Evolutionary conservation across 257 asterid species (phyloP).

Genomic region (Echites panduratus): DNA sequence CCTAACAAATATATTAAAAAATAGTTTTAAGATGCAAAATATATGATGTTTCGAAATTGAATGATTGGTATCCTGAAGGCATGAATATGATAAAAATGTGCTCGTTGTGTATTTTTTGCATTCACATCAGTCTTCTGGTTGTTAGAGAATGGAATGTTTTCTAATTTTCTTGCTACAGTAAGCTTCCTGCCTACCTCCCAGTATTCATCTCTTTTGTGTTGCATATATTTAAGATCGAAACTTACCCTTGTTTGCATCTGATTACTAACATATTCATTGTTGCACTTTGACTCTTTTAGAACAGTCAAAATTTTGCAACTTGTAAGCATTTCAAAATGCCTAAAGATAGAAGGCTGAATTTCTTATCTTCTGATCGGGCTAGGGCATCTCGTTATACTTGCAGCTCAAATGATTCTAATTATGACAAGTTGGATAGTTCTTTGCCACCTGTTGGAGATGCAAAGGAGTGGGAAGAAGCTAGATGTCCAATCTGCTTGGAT

Average conservation of each 20-base stretch:
- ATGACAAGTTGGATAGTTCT: conserved; percentile 17
- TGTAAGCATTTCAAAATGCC: conserved; percentile 39
- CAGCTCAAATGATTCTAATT: conserved; percentile 34
- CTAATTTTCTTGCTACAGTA: not conserved
- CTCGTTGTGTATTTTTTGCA: too few species aligned
- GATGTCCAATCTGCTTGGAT: conserved; percentile 74
- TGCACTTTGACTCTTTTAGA: conserved; percentile 1
- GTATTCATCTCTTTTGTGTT: not conserved
- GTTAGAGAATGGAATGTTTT: not conserved
- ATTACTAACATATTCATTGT: not conserved
- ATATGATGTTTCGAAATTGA: not conserved
- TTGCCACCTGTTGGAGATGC: conserved; percentile 32
- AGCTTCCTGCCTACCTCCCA: not conserved
- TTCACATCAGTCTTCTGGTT: not conserved
- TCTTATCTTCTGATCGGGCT: conserved; percentile 44
- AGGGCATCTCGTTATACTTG: conserved; percentile 53
- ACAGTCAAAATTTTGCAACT: not conserved
- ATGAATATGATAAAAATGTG: not conserved
- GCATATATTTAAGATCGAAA: not conserved
- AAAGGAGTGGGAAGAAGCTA: conserved; percentile 64
- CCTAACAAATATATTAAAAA: too few species aligned
- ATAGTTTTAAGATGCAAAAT: not conserved
- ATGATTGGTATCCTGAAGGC: too few species aligned
- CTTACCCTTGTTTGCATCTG: not conserved
- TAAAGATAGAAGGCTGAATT: conserved; percentile 51